phyloP scores from a whole-genome alignment of 2,329 filamentous ascomycete species.

The Mycosphaerella sp. region DNA sequence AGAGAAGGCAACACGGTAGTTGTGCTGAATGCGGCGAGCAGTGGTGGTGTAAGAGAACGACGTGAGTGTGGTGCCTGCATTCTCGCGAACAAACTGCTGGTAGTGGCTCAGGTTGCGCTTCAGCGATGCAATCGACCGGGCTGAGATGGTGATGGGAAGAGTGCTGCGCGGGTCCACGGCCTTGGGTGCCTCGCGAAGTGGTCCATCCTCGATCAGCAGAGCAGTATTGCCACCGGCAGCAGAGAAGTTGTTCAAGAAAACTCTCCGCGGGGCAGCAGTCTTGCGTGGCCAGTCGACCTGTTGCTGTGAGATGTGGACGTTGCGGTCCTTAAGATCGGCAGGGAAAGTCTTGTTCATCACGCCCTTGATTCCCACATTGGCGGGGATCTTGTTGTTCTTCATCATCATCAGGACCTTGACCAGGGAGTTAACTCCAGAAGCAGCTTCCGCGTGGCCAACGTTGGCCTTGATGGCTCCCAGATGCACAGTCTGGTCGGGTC shows the following conservation, averaged over 20 bases:
- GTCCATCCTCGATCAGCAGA: constrained; percentile 47
- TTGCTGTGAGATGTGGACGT: constrained; percentile 46
- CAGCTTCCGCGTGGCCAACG: constrained; percentile 50
- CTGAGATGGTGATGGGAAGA: constrained; percentile 46
- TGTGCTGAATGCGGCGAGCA: constrained; percentile 49
- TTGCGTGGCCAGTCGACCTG: constrained; percentile 44
- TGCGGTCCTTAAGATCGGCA: constrained; percentile 47
- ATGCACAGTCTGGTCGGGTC: constrained; percentile 45
- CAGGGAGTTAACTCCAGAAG: constrained; percentile 50
- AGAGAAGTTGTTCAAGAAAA: constrained; percentile 51
- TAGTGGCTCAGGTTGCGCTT: constrained; percentile 47
- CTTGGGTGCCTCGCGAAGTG: constrained; percentile 37
- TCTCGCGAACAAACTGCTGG: constrained; percentile 42
- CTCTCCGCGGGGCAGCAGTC: constrained; percentile 43
- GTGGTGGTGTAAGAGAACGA: constrained; percentile 49
- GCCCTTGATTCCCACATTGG: constrained; percentile 51
- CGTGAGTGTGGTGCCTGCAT: constrained; percentile 41
- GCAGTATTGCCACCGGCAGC: constrained; percentile 50
- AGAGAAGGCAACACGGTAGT: constrained; percentile 46
- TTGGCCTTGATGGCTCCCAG: constrained; percentile 52
- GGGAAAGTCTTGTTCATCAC: constrained; percentile 52
- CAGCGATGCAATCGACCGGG: constrained; percentile 46
- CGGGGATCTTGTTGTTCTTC: constrained; percentile 48
- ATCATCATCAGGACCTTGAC: constrained; percentile 51
- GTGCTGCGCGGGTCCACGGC: constrained; percentile 42